Evolutionary conservation across 108 stramenopile species (phyloP), one percentile per base, ranked within the genome.

Genomic region (Craspedostauros australis): DNA sequence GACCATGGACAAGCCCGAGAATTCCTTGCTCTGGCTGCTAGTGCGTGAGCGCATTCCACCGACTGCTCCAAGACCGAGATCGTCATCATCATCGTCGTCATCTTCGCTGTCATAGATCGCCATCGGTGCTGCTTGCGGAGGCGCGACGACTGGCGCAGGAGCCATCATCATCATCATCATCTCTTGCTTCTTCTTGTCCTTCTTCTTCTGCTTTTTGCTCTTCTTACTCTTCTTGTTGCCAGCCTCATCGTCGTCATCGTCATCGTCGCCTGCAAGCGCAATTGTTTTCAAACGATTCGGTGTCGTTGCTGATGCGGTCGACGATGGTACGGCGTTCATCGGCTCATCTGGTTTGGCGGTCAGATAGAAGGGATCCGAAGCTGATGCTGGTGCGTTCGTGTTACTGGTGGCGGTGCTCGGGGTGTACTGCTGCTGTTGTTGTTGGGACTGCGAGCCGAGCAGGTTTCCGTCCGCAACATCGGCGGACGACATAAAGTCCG

Each of bases 331-430:
- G 16, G 25, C 4, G 12, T n/a, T 12, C 29, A 25, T 29, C 38
- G 45, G 23, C 50, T 15, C 4, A 18, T 43, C 44, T 29, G 56
- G 30, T 3, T 42, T 28, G 0, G 77, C 69, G 43, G 68, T 67
- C 26, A 85, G 79, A 57, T 91, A 87, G 37, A 91, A 85, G 3
- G 85, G 84, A 57, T 91, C 84, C 7, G 63, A 65, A 30, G 65
- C 55, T 11, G 56, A 50, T n/a, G 23, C 25, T 50, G 68, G 46
- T n/a, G 52, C 9, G 23, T 66, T 62, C 25, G 25, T 23, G 39
- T 56, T 44, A 50, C 20, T 44, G 62, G 26, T 34, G 62, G 39
- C 41, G 36, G 18, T 57, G 21, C 2, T 42, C 19, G 11, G 34
- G 34, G 12, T 36, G 12, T 12, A 36, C 34, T 36, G 9, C 34